Evolutionary conservation across 1,139 yeast species (phyloP), one percentile per base, ranked within the genome.

Genomic region (Lodderomyces oxycetoniae): DNA sequence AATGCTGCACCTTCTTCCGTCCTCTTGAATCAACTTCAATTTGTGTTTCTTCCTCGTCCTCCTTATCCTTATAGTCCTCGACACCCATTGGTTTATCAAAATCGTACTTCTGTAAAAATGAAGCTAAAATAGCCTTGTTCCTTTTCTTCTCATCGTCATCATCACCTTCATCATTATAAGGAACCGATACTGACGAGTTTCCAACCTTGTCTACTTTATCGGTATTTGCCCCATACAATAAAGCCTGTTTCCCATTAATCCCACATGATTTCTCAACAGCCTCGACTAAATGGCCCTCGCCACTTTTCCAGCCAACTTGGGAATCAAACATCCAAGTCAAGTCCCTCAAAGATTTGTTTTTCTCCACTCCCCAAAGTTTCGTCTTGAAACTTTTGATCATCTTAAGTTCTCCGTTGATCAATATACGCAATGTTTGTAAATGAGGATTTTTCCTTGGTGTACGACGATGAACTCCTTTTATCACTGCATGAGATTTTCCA

Each of bases 311-410:
- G 40, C 79, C 71, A 17, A 30, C 11, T 19, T 21, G 14, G 4
- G 21, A 17, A 11, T 56, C 61, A 52, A 74, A 89, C 36, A 62
- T 61, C 57, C 68, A 74, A 0, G 83, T 82, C 46, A 88, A 64
- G 45, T 81, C 91, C 29, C 73, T 68, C 1, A 69, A 53, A 3
- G 72, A 64, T 46, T 73, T 78, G 44, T 74, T 71, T 59, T 84
- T 81, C 45, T 83, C 89, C 40, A 77, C 67, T 7, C 97, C 97
- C 98, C 98, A 91, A 29, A 91, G 67, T 49, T 87, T 87, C 17
- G 80, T 77, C 59, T 85, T 85, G 48, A 68, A 71, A 42, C 79
- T 65, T 48, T 75, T 76, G 39, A 79, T 59, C 5, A 66, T 65
- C 50, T 78, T 77, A 34, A 79, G 62, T 14, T 71, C 71, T 4